Conservation (phyloP, 176 grass and related monocot species). For the Musa troglodytarum region DNA sequence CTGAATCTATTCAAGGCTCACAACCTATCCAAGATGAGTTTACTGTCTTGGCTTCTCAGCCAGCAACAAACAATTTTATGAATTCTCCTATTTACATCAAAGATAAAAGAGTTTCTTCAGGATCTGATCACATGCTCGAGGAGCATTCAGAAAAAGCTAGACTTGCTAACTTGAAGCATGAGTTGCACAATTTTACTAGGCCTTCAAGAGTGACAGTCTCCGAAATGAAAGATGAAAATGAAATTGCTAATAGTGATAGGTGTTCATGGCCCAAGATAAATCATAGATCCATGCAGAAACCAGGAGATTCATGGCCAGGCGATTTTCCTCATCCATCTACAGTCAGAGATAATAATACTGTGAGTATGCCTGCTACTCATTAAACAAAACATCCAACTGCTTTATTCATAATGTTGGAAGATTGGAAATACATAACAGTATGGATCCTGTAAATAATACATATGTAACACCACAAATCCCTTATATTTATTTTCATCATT, state of each 20-base stretch:
- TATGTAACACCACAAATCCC: neutral
- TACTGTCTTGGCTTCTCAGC: neutral
- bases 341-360: neutral
- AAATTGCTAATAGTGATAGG: neutral
- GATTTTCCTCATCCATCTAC: neutral
- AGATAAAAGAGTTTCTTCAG: neutral
- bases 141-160: neutral
- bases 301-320: neutral
- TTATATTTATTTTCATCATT: neutral
- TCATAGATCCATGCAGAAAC: neutral
- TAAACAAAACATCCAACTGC: neutral
- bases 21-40: neutral
- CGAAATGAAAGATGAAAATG: neutral
- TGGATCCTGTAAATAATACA: neutral
- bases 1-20: neutral
- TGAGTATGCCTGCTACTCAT: neutral
- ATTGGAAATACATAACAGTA: neutral
- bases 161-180: neutral
- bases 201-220: neutral
- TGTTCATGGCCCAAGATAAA: neutral
- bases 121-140: neutral
- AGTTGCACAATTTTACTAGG: neutral
- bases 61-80: neutral
- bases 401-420: conserved; percentile 5
- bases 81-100: neutral